A percentile compares a stretch with the other conserved stretches of the same genome.
These are phyloP conservation scores for Diplodia seriata DNA, from an alignment of 2,329 filamentous ascomycete genomes.

Conservation along the genomic window DNA sequence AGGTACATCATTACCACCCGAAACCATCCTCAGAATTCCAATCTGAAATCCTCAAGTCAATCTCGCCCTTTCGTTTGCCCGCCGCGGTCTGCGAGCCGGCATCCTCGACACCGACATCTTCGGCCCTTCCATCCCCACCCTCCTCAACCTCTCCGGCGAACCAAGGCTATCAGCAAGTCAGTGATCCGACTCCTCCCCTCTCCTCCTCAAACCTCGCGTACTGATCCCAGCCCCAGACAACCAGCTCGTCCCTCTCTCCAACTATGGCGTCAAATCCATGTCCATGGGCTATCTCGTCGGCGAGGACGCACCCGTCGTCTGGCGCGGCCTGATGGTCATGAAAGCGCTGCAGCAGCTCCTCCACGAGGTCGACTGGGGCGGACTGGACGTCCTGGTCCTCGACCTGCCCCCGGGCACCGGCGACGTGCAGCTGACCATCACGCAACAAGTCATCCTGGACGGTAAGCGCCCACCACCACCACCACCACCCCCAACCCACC, in stretches of 20 bases:
- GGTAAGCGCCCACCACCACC: slow-evolving; percentile 43
- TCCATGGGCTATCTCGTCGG: slow-evolving; percentile 94
- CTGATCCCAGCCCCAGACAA: slow-evolving; percentile 62
- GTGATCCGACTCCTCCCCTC: slow-evolving; percentile 40
- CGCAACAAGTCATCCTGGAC: slow-evolving; percentile 88
- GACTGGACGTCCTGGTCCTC: slow-evolving; percentile 84
- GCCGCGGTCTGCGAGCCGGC: slow-evolving; percentile 79
- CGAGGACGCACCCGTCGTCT: slow-evolving; percentile 83
- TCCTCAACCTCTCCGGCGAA: slow-evolving; percentile 82
- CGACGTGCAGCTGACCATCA: slow-evolving; percentile 95
- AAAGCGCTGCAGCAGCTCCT: slow-evolving; percentile 95
- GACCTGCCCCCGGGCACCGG: slow-evolving; percentile 95
- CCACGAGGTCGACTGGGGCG: slow-evolving; percentile 93
- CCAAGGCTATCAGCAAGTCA: slow-evolving; percentile 76
- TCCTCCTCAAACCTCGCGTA: too few relatives aligned
- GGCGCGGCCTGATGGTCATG: slow-evolving; percentile 97
- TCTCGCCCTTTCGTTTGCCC: slow-evolving; percentile 83
- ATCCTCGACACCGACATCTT: slow-evolving; percentile 98
- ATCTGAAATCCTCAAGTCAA: slow-evolving; percentile 61
- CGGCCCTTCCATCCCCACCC: slow-evolving; percentile 89
- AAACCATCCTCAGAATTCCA: neutral
- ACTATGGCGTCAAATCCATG: slow-evolving; percentile 97
- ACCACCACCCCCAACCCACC: too few relatives aligned
- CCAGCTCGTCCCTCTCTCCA: slow-evolving; percentile 83
- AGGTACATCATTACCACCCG: slow-evolving; percentile 54